Evolutionary conservation across 2,329 filamentous ascomycete species (phyloP).

Genomic region (Fusarium decemcellulare): DNA sequence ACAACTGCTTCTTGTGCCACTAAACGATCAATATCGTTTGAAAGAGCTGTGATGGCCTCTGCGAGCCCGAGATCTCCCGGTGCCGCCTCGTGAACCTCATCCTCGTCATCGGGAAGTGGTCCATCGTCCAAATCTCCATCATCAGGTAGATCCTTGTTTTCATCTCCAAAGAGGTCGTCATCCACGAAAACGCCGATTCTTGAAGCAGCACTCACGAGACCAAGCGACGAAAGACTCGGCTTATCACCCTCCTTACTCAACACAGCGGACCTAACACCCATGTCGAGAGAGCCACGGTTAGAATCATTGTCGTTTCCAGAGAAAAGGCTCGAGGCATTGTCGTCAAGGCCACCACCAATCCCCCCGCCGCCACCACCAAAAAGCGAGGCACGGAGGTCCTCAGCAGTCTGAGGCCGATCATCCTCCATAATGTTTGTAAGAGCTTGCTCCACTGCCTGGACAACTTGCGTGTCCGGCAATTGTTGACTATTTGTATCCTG

Average conservation of each 20-base stretch:
- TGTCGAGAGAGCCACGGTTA: conserved; percentile 73
- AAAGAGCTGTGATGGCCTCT: conserved; percentile 92
- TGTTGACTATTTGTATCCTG: conserved; percentile 70
- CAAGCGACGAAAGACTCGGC: conserved; percentile 91
- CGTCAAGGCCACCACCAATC: conserved; percentile 45
- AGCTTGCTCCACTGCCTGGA: conserved; percentile 93
- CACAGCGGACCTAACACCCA: conserved; percentile 49
- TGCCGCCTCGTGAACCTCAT: conserved; percentile 93
- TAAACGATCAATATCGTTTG: conserved; percentile 90
- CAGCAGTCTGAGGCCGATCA: conserved; percentile 73
- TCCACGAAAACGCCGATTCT: conserved; percentile 94
- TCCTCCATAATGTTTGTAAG: conserved; percentile 94
- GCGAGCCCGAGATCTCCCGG: conserved; percentile 94
- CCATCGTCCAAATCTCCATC: conserved; percentile 78
- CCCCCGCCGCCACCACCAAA: conserved; percentile 60
- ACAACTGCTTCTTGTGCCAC: conserved; percentile 90
- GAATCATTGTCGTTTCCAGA: conserved; percentile 72
- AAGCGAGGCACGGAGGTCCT: conserved; percentile 76
- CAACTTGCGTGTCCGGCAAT: conserved; percentile 81
- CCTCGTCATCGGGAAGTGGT: conserved; percentile 72
- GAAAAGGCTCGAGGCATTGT: conserved; percentile 63
- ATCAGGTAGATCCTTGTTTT: conserved; percentile 88
- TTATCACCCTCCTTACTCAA: conserved; percentile 70
- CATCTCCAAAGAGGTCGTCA: conserved; percentile 93
- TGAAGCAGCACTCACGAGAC: conserved; percentile 88